Conservation (phyloP, 1,284 basidiomycete genomes). For the Melampsora americana region DNA sequence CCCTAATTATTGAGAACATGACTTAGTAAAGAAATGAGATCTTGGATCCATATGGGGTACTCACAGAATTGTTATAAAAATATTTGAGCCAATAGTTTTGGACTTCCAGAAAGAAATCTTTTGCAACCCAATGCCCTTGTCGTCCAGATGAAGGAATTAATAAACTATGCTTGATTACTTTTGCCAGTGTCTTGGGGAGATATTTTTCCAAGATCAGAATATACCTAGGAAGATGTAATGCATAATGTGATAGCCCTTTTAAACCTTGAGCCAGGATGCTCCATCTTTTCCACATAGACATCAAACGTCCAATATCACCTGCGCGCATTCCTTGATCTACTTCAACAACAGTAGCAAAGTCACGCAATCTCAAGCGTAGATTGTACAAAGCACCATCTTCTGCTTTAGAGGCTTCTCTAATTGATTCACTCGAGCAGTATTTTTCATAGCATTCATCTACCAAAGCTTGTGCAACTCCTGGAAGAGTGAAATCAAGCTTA, state of each 20-base stretch:
- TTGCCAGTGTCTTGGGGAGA: background rate
- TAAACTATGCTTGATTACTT: background rate
- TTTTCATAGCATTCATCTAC: background rate
- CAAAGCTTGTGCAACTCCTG: background rate
- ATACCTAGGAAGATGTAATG: background rate
- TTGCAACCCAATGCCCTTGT: conserved; percentile 5
- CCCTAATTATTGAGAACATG: background rate
- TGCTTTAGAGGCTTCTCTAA: background rate
- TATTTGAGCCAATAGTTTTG: conserved; percentile 28
- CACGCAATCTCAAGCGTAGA: background rate
- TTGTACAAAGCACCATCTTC: background rate
- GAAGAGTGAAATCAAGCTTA: background rate
- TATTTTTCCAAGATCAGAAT: background rate
- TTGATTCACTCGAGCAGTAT: background rate
- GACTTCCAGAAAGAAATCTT: conserved; percentile 7
- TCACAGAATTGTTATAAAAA: background rate
- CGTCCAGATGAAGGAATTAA: background rate
- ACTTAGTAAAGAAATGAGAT: background rate
- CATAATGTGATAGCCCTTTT: conserved; percentile 12
- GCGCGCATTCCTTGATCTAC: conserved; percentile 1
- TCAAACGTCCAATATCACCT: background rate
- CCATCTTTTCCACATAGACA: conserved; percentile 7
- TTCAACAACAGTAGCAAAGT: background rate
- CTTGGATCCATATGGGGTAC: background rate
- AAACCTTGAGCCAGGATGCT: conserved; percentile 9